Conservation (phyloP, 2,329 filamentous ascomycete species). For the Trichoderma afroharzianum region DNA sequence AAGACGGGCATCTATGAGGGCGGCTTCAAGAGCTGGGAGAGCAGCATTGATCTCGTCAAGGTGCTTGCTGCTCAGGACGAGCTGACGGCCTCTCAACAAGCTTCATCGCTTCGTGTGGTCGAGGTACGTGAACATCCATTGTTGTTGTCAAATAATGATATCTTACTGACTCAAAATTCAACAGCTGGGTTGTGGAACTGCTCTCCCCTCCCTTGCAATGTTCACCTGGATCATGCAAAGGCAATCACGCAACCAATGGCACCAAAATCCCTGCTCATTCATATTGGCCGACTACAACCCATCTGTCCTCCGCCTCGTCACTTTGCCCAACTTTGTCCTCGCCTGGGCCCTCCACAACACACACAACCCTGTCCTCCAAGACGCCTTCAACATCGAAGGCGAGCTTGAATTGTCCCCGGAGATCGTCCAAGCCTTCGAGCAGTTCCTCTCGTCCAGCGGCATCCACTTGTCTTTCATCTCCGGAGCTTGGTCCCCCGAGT, state of each 20-base stretch:
- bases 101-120: slow-evolving; percentile 42
- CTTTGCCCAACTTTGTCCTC: slow-evolving; percentile 72
- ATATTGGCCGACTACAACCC: slow-evolving; percentile 77
- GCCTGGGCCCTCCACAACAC: slow-evolving; percentile 56
- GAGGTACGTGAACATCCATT: slow-evolving; percentile 42
- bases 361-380: slow-evolving; percentile 37
- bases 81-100: slow-evolving; percentile 29
- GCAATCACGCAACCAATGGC: slow-evolving; percentile 16
- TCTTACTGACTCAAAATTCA: slow-evolving; percentile 4
- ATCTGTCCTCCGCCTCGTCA: slow-evolving; percentile 72
- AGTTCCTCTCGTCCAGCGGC: slow-evolving; percentile 45
- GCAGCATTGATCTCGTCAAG: slow-evolving; percentile 73
- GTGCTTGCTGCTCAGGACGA: slow-evolving; percentile 50
- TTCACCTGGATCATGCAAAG: slow-evolving; percentile 57
- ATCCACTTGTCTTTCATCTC: slow-evolving; percentile 66
- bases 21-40: slow-evolving; percentile 89
- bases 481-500: slow-evolving; percentile 67
- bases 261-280: slow-evolving; percentile 47
- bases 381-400: slow-evolving; percentile 48
- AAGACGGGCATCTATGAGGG: slow-evolving; percentile 81
- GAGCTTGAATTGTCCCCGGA: slow-evolving; percentile 62
- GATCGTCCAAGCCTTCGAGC: slow-evolving; percentile 56
- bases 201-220: slow-evolving; percentile 66
- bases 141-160: neutral
- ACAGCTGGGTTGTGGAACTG: slow-evolving; percentile 75